Percentiles rank a stretch among this genome's conserved stretches.
Conservation (phyloP, 371 early-diverging fungal genomes). For the Mucor velutinosus region DNA sequence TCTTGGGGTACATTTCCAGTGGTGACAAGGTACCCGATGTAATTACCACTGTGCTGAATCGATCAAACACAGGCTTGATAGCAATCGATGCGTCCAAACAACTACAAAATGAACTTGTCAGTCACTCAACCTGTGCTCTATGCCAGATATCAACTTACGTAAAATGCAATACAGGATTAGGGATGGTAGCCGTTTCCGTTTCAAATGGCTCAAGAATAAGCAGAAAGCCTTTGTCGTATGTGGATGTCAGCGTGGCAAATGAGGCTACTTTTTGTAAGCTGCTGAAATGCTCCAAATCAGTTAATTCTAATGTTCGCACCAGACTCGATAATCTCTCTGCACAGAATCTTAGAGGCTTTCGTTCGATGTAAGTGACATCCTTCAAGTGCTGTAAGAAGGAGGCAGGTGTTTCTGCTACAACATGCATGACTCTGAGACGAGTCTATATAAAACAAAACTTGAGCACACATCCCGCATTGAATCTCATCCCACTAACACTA, state of each 20-base stretch:
- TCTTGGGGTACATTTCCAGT: slow-evolving; percentile 98
- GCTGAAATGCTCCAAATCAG: slow-evolving; percentile 87
- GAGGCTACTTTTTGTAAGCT: slow-evolving; percentile 88
- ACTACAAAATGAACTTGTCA: slow-evolving; percentile 29
- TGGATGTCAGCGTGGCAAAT: slow-evolving; percentile 96
- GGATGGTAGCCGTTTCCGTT: slow-evolving; percentile 85
- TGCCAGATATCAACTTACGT: slow-evolving; percentile 48
- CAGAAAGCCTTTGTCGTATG: slow-evolving; percentile 96
- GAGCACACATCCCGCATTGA: neutral
- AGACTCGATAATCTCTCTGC: slow-evolving; percentile 92
- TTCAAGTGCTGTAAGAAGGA: slow-evolving; percentile 93
- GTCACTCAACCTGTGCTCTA: neutral
- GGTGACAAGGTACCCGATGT: slow-evolving; percentile 99
- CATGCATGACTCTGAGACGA: slow-evolving; percentile 95
- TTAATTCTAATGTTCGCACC: slow-evolving; percentile 88
- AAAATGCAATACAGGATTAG: slow-evolving; percentile 95
- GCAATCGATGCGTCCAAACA: slow-evolving; percentile 99
- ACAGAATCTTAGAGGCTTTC: slow-evolving; percentile 93
- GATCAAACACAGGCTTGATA: slow-evolving; percentile 94
- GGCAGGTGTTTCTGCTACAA: slow-evolving; percentile 94
- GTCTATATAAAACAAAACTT: slow-evolving; percentile 57
- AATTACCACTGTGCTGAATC: slow-evolving; percentile 97
- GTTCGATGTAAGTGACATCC: slow-evolving; percentile 93
- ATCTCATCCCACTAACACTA: neutral
- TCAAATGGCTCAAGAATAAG: slow-evolving; percentile 99